A percentile compares a stretch with the other conserved stretches of the same genome.
phyloP scores from a whole-genome alignment of 176 grass and related monocot genomes.

The Thinopyrum elongatum region DNA sequence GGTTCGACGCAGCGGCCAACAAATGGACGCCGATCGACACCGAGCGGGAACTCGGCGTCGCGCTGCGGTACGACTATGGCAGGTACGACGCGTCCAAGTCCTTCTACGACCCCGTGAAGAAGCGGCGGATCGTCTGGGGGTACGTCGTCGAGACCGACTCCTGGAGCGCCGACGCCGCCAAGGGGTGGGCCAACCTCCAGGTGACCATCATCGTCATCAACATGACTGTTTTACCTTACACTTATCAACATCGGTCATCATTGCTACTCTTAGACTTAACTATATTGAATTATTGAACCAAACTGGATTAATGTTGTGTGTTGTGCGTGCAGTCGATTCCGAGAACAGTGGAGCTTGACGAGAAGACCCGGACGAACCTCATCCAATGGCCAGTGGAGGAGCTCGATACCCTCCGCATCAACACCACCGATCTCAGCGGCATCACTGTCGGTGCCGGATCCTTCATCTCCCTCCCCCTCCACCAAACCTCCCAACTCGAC shows the following conservation, averaged over 20 bases:
- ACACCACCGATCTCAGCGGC: constrained; percentile 26
- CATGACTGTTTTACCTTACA: neutral
- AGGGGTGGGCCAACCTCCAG: constrained; percentile 50
- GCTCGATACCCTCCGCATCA: constrained; percentile 37
- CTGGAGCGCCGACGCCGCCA: constrained; percentile 38
- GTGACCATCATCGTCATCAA: neutral
- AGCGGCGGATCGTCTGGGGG: constrained; percentile 49
- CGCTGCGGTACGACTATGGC: constrained; percentile 64
- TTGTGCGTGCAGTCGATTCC: constrained; percentile 41
- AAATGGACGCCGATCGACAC: constrained; percentile 37
- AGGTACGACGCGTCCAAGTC: constrained; percentile 66
- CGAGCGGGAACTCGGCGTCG: constrained; percentile 41
- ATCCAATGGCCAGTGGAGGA: constrained; percentile 69
- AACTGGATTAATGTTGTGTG: neutral
- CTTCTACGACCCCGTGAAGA: constrained; percentile 48
- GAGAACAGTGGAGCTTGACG: constrained; percentile 47
- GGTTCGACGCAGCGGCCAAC: constrained; percentile 33
- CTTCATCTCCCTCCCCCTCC: constrained; percentile 16
- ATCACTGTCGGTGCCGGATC: constrained; percentile 41
- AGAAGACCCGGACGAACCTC: constrained; percentile 49
- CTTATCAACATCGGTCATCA: too few species aligned
- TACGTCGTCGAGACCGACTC: constrained; percentile 66
- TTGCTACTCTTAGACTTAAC: too few species aligned
- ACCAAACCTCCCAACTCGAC: constrained; percentile 42
- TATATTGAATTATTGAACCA: neutral